Evolutionary conservation across 1,284 basidiomycete species (phyloP), one percentile per base, ranked within the genome.

Genomic region (Golubevia sp.): DNA sequence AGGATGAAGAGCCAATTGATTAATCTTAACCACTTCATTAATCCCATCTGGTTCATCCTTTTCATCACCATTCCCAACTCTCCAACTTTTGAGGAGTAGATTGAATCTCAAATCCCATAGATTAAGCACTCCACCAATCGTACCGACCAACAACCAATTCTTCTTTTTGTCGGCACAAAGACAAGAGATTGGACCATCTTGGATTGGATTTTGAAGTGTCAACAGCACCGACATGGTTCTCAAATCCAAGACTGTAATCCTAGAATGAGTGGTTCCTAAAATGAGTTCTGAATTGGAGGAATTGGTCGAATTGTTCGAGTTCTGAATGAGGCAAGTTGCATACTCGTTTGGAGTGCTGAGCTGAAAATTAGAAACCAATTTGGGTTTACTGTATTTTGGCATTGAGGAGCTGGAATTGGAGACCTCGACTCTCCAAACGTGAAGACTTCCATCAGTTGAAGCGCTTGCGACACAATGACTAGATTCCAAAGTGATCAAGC

Each of bases 41-140:
- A 8, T 59, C 3, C 24, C 44, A 0, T n/a, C 24, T 54, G 15
- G n/a, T 2, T 70, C 63, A 86, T 20, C 21, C 3, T 87, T 13
- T 86, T 85, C 55, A 85, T 49, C 23, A 20, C 58, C 84, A 0
- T 88, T 88, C n/a, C 89, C 90, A 0, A 90, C 89, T 68, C 89
- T 88, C 95, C 95, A 97, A 56, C 89, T 91, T 79, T 91, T 91
- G 72, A 98, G 86, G 4, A 92, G 85, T n/a, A 98, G 86, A 0
- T 93, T 93, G 71, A 98, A 98, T 1, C 96, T 90, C 57, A 94
- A 88, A 85, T 99, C 96, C 94, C 95, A 98, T 0, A 98, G 87
- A 2, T 90, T 90, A 5, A 98, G 85, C 7, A 90, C 88, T 3
- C 96, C 96, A 0, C 88, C 88, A 1, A 91, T 89, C 0, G 95